These are phyloP conservation scores for Trichophyton benhamiae DNA, from an alignment of 2,329 filamentous ascomycete species.

Conservation along the genomic window DNA sequence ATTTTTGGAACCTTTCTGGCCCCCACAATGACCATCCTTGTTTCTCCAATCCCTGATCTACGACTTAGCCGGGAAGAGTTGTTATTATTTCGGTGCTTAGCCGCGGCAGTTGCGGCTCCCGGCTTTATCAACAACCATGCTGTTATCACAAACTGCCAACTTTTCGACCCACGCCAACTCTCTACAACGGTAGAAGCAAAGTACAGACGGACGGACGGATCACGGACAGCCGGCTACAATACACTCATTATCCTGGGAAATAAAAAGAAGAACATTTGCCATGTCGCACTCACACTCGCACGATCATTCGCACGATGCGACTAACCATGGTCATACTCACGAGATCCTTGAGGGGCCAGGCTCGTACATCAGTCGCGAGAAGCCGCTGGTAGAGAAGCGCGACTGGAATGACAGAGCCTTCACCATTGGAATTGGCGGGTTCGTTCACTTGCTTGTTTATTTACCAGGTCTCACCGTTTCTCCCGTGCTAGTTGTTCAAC, in stretches of 20 bases:
- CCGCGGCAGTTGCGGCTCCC: background rate
- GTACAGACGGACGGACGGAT: too few relatives aligned
- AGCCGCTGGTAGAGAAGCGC: conserved; percentile 81
- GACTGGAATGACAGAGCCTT: conserved; percentile 84
- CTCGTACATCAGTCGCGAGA: conserved; percentile 77
- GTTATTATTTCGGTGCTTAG: background rate
- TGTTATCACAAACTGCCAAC: background rate
- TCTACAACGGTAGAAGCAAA: too few relatives aligned
- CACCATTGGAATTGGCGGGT: conserved; percentile 97
- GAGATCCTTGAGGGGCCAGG: conserved; percentile 91
- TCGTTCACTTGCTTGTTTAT: conserved; percentile 23
- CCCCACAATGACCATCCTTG: background rate
- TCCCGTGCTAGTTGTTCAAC: background rate
- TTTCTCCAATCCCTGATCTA: background rate
- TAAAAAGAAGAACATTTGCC: background rate
- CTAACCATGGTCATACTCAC: conserved; percentile 78
- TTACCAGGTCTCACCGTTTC: background rate
- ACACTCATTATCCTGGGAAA: background rate
- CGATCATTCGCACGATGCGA: conserved; percentile 49
- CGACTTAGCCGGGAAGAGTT: background rate
- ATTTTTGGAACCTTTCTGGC: background rate
- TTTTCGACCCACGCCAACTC: background rate
- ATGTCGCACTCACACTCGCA: conserved; percentile 24
- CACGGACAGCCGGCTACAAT: background rate
- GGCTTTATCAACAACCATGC: background rate